Conservation (phyloP, 1,284 basidiomycete species). For the Moesziomyces parantarcticus region DNA sequence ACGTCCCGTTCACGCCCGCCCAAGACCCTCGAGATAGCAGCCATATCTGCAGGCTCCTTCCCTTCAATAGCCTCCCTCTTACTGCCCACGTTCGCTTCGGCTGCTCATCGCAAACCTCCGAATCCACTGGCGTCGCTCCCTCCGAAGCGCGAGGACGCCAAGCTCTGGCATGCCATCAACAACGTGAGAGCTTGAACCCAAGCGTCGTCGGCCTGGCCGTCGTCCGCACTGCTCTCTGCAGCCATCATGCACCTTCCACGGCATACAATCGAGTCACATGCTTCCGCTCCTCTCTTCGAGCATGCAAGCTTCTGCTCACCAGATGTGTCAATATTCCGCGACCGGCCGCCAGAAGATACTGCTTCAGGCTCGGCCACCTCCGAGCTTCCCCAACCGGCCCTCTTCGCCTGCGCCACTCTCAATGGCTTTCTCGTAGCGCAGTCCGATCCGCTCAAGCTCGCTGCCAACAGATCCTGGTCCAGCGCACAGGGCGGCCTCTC, state of each 20-base stretch:
- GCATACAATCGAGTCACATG: slow-evolving; percentile 56
- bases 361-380: not conserved
- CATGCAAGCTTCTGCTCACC: slow-evolving; percentile 49
- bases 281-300: slow-evolving; percentile 43
- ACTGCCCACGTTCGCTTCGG: not conserved
- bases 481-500: slow-evolving; percentile 53
- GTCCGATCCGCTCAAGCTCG: slow-evolving; percentile 49
- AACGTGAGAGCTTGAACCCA: not conserved
- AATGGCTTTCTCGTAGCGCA: slow-evolving; percentile 56
- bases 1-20: no score
- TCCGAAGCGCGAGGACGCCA: not conserved
- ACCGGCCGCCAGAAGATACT: no score
- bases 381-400: slow-evolving; percentile 29
- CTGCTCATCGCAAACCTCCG: not conserved
- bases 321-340: not conserved
- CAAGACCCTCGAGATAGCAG: no score
- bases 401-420: slow-evolving; percentile 58
- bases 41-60: no score
- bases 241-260: slow-evolving; percentile 53
- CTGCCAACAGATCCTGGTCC: slow-evolving; percentile 43
- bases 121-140: not conserved
- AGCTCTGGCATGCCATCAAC: not conserved
- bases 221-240: not conserved
- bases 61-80: not conserved
- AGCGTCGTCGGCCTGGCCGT: not conserved